Evolutionary conservation across 495 filamentous ascomycete species (phyloP), one percentile per base, ranked within the genome.

Genomic region (Collariella sp.): DNA sequence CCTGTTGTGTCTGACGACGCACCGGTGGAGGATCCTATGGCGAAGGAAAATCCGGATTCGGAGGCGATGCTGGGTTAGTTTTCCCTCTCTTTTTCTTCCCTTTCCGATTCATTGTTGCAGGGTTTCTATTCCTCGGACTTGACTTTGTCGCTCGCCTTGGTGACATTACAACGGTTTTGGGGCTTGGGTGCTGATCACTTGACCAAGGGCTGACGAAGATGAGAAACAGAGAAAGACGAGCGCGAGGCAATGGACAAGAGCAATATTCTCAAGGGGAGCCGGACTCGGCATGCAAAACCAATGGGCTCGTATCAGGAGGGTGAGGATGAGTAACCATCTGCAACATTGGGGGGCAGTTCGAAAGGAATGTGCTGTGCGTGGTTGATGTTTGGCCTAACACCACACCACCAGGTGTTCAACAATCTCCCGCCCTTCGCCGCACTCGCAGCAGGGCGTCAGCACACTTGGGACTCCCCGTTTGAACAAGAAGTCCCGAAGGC

Each of bases 1-100:
- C 77, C 74, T 13, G 78, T 83, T 7, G 65, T 78, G 20, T 73
- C 73, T 20, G 79, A 83, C 52, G 65, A 75, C 6, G 73, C 63
- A 39, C 59, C 63, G 0, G 65, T 83, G 1, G 74, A 80, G 38
- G 79, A 79, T 35, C 70, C 71, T 7, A 73, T 78, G 11, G 58
- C 73, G 38, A 56, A 67, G 19, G 66, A 46, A 1, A 66, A 63
- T 1, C 75, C 76, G 0, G 75, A 84, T 54, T 70, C 73, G 2
- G 75, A 82, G 55, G 65, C 71, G 53, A 67, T 73, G 29, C 59
- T 84, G 4, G 69, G 80, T 83, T 67, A 33, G 70, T 65, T 45
- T 22, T 33, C 16, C 50, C 18, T 16, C 7, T 1, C 2, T 7
- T 2, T 33, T n/a, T 3, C 5, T 11, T 11, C 11, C 13, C 7